Evolutionary conservation across 352 stramenopile genomes (phyloP).

Genomic region (Phytophthora melonis): DNA sequence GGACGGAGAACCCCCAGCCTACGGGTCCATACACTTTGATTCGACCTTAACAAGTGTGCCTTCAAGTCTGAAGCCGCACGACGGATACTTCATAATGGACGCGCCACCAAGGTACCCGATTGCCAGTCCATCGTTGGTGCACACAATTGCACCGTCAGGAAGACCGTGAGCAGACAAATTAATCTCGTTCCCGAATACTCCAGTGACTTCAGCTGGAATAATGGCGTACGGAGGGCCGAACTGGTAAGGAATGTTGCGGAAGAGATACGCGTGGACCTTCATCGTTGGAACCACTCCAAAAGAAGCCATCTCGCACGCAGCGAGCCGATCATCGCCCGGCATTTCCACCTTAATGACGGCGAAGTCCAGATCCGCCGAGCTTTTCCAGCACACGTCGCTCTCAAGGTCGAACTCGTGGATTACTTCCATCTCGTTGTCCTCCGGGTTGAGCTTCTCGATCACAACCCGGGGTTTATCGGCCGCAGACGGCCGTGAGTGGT

Average conservation of each 20-base stretch:
- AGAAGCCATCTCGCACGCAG: neutral
- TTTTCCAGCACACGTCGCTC: conserved; percentile 34
- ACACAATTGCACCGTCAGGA: neutral
- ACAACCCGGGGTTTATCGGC: neutral
- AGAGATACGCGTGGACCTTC: conserved; percentile 1
- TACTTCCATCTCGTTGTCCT: neutral
- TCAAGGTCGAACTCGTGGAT: conserved; percentile 28
- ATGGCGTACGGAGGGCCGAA: neutral
- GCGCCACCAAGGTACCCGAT: neutral
- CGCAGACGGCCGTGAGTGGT: neutral
- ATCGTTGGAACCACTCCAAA: neutral
- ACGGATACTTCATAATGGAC: neutral
- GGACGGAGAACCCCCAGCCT: neutral
- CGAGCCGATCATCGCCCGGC: neutral
- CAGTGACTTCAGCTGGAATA: neutral
- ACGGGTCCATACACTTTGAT: neutral
- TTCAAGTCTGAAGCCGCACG: neutral
- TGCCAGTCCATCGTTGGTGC: neutral
- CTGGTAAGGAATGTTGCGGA: neutral
- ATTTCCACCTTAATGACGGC: conserved; percentile 36
- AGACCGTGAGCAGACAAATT: neutral
- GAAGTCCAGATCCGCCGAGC: conserved; percentile 34
- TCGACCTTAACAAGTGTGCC: neutral
- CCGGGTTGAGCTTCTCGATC: neutral
- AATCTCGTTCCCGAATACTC: neutral